phyloP scores from a whole-genome alignment of 2,329 filamentous ascomycete genomes.

The Penicillium griseofulvum region DNA sequence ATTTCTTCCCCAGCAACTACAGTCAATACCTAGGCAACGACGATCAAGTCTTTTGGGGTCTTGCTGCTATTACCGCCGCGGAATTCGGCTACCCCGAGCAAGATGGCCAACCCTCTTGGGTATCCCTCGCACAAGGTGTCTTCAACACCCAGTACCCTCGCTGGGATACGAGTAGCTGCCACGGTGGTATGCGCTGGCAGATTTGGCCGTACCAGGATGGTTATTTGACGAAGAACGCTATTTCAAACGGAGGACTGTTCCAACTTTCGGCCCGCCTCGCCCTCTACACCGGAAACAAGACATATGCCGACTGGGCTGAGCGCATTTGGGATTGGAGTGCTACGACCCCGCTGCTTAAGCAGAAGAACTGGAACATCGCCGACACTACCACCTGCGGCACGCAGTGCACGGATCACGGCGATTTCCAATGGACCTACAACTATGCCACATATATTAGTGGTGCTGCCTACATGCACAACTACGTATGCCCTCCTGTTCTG shows the following conservation, averaged over 20 bases:
- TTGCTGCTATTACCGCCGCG: constrained; percentile 74
- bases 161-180: constrained; percentile 67
- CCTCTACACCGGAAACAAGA: constrained; percentile 73
- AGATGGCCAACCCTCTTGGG: constrained; percentile 66
- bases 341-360: constrained; percentile 52
- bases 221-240: constrained; percentile 58
- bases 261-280: constrained; percentile 66
- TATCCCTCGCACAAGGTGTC: constrained; percentile 72
- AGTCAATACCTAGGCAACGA: constrained; percentile 51
- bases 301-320: constrained; percentile 75
- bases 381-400: constrained; percentile 52
- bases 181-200: constrained; percentile 80
- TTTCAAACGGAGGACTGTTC: constrained; percentile 59
- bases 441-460: constrained; percentile 57
- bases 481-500: constrained; percentile 30
- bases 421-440: constrained; percentile 59
- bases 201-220: constrained; percentile 76
- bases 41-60: constrained; percentile 76
- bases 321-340: constrained; percentile 61
- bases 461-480: constrained; percentile 58
- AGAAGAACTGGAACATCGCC: constrained; percentile 54
- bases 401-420: constrained; percentile 52
- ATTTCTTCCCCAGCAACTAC: constrained; percentile 70
- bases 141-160: constrained; percentile 74
- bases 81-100: constrained; percentile 74